These are phyloP conservation scores for Fallopia convolvulus DNA, from an alignment of 148 eudicot genomes.

Conservation along the genomic window DNA sequence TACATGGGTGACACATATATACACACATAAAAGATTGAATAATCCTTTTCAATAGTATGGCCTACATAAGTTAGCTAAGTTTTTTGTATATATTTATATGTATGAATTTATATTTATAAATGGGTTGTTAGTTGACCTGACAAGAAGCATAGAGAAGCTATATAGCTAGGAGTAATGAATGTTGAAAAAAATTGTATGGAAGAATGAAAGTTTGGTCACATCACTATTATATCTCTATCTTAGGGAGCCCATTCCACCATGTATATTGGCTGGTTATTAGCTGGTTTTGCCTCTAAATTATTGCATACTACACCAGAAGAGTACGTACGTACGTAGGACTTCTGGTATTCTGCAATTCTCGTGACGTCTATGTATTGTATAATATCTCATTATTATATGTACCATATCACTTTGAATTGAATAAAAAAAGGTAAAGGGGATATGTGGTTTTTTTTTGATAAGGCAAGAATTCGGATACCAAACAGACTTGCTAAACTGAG, in stretches of 20 bases:
- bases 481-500: too few relatives aligned
- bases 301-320: not conserved
- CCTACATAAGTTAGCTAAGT: not conserved
- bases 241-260: not conserved
- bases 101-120: not conserved
- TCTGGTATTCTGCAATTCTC: not conserved
- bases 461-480: too few relatives aligned
- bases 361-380: not conserved
- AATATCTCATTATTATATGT: not conserved
- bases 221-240: not conserved
- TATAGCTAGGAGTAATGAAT: not conserved
- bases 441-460: too few relatives aligned
- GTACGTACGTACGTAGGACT: conserved; percentile 1
- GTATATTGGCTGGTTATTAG: conserved; percentile 7
- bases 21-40: not conserved
- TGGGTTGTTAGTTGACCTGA: not conserved
- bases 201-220: not conserved
- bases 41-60: not conserved
- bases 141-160: not conserved
- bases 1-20: not conserved
- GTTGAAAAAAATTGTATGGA: not conserved
- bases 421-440: not conserved
- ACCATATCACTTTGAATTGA: not conserved
- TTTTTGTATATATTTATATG: too few relatives aligned
- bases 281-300: conserved; percentile 8